Conservation (phyloP, 2,329 filamentous ascomycete species). For the Magnaporthiopsis incrustans region DNA sequence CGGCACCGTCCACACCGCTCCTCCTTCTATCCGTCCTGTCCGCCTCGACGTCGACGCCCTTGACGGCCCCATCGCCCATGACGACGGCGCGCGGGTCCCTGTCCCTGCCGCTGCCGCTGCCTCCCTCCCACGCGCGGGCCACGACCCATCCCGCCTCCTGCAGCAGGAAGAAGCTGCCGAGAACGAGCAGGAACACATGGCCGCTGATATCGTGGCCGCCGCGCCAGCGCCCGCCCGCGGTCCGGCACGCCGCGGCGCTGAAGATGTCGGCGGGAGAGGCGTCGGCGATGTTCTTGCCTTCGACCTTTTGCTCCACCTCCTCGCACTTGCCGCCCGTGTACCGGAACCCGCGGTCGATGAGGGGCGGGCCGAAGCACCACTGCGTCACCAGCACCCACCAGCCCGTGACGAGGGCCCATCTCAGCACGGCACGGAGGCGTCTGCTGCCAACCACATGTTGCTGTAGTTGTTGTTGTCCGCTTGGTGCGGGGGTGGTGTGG, state of each 20-base stretch:
- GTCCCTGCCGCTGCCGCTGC: not conserved
- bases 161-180: constrained; percentile 73
- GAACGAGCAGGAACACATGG: constrained; percentile 85
- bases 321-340: constrained; percentile 82
- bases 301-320: constrained; percentile 39
- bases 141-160: constrained; percentile 66
- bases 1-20: constrained; percentile 9
- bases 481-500: constrained; percentile 25
- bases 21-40: constrained; percentile 12
- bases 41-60: constrained; percentile 45
- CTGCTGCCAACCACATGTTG: not conserved
- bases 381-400: constrained; percentile 87
- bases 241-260: constrained; percentile 74
- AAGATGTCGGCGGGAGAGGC: constrained; percentile 38
- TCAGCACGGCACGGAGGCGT: constrained; percentile 27
- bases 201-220: constrained; percentile 97
- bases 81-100: constrained; percentile 37
- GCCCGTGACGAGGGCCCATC: constrained; percentile 61
- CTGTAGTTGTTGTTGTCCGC: not conserved
- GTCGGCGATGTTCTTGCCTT: constrained; percentile 28
- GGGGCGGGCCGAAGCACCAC: constrained; percentile 88
- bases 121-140: constrained; percentile 18
- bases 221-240: constrained; percentile 72
- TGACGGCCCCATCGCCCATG: constrained; percentile 58
- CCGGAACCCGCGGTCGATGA: constrained; percentile 87